Conservation (phyloP, 345 rosid species). For the Camelina hispida region DNA sequence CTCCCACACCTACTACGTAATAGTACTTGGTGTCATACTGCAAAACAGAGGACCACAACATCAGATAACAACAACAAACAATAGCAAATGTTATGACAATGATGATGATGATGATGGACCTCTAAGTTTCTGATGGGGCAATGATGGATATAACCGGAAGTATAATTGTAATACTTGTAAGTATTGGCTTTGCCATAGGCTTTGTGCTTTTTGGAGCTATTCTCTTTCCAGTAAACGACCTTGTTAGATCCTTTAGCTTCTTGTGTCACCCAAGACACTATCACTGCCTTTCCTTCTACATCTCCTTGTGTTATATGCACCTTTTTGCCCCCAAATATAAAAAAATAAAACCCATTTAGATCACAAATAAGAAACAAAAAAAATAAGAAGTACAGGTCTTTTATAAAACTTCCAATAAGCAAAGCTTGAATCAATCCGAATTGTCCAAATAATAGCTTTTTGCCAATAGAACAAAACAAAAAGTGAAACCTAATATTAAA, state of each 20-base stretch:
- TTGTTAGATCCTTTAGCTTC: constrained; percentile 64
- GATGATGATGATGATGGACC: constrained; percentile 48
- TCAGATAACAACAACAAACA: constrained; percentile 23
- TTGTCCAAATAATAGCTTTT: constrained; percentile 5
- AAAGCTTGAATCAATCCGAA: constrained; percentile 2
- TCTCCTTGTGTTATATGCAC: constrained; percentile 98
- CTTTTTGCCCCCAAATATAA: constrained; percentile 41
- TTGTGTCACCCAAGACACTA: constrained; percentile 89
- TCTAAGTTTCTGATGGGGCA: constrained; percentile 64
- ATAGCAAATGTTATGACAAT: background rate
- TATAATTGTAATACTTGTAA: constrained; percentile 66
- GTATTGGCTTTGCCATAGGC: constrained; percentile 57
- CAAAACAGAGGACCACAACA: constrained; percentile 6
- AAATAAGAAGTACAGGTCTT: background rate
- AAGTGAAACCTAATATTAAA: constrained; percentile 12
- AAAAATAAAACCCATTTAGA: background rate
- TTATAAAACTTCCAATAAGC: constrained; percentile 14
- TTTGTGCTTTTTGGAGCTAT: constrained; percentile 46
- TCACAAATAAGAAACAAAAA: background rate
- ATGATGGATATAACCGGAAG: constrained; percentile 91
- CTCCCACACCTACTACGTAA: constrained; percentile 61
- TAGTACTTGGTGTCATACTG: constrained; percentile 69
- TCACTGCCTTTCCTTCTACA: constrained; percentile 75
- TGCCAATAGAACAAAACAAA: background rate
- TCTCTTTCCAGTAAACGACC: constrained; percentile 74